Base-by-base conservation (phyloP, 495 filamentous ascomycete species). In the Aspergillus sclerotiicarbonarius region DNA sequence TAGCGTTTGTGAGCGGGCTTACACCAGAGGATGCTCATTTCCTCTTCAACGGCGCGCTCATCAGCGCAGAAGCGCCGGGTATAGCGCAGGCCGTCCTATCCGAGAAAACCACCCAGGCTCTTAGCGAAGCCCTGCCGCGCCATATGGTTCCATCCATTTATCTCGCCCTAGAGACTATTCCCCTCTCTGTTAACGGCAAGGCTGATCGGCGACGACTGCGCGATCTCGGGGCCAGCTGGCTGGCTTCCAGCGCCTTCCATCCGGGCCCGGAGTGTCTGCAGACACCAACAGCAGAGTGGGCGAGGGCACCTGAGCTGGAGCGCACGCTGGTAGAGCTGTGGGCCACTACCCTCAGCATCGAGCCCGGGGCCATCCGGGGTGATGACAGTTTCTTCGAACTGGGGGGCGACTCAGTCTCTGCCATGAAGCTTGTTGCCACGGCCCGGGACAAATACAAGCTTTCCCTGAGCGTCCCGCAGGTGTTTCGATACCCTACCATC, bases 391-490 rank as follows among this genome's bases (percentile, higher is more conserved):
- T 67, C 46, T 45, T 62, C 16, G 12, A 33, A 21, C 37, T 67
- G 18, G 64, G 64, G 6, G 64, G 63, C 6, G 64, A 65, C 41
- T 67, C 64, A 2, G 56, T 67, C 9, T 13, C 41, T 18, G 64
- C 59, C 6, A 67, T 67, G 50, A 51, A 57, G 43, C 55, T 67
- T 9, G 63, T 52, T 10, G 60, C 51, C n/a, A 25, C 55, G 13
- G 18, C 54, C 31, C 47, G 47, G 18, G 4, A 50, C 7, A 9
- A 7, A 9, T 18, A 6, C 18, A 18, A 21, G n/a, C 3, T n/a
- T 6, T 3, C 8, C 16, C 6, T 46, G 8, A 46, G 8, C 8
- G 8, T 46, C 19, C 47, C 15, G 3, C 20, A 30, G n/a, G n/a
- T n/a, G n/a, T n/a, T n/a, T n/a, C n/a, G n/a, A n/a, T n/a, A n/a